Evolutionary conservation across 129 eudicot species (phyloP).

Genomic region (Rutidosis leptorrhynchoides): DNA sequence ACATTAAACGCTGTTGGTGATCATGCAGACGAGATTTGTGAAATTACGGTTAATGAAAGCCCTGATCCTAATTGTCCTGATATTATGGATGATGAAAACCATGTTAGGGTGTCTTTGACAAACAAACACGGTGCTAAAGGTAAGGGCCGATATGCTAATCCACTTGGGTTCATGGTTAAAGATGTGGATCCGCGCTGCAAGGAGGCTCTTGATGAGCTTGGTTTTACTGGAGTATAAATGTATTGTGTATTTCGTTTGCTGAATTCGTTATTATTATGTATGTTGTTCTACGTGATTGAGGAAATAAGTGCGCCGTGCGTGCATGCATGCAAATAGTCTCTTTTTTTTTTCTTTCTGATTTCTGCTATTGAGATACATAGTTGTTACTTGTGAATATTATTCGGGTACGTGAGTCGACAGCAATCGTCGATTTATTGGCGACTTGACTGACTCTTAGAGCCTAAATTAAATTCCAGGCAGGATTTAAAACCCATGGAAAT

Average conservation of each 20-base stretch:
- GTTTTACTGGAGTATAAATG: constrained; percentile 25
- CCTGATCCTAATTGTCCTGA: constrained; percentile 39
- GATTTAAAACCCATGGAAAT: too few relatives aligned
- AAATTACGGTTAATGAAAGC: constrained; percentile 38
- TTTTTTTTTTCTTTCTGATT: constrained; percentile 1
- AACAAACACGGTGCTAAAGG: constrained; percentile 35
- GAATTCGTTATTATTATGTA: neutral
- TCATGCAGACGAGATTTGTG: constrained; percentile 53
- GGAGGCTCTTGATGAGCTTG: constrained; percentile 39
- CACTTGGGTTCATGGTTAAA: constrained; percentile 45
- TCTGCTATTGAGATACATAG: neutral
- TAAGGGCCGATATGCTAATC: constrained; percentile 39
- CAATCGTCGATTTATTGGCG: too few relatives aligned
- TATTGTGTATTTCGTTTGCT: neutral
- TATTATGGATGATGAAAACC: constrained; percentile 30
- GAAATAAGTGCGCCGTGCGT: constrained; percentile 18
- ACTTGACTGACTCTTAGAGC: too few relatives aligned
- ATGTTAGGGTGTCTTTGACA: constrained; percentile 32
- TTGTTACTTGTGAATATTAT: constrained; percentile 14
- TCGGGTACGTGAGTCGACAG: too few relatives aligned
- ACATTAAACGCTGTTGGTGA: constrained; percentile 34
- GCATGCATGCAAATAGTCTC: constrained; percentile 3
- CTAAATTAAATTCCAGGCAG: too few relatives aligned
- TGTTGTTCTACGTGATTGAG: constrained; percentile 16
- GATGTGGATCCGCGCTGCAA: constrained; percentile 33